Evolutionary conservation across 495 filamentous ascomycete species (phyloP).

Genomic region (Lichina pygmaea): DNA sequence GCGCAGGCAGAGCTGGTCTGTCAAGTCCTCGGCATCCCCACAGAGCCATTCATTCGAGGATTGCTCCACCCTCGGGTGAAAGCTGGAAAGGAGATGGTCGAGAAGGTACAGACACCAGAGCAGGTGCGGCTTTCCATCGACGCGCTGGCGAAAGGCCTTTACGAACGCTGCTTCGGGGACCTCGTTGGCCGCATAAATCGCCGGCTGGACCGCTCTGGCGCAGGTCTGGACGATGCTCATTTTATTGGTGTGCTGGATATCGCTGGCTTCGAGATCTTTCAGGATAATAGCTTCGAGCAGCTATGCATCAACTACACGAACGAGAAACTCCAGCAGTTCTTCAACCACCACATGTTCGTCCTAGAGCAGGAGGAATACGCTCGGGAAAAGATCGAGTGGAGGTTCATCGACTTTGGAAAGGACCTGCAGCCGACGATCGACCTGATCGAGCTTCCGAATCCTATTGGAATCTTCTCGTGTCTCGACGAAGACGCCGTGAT

Average conservation of each 20-base stretch:
- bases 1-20: conserved; percentile 52
- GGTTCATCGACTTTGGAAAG: conserved; percentile 96
- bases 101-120: conserved; percentile 90
- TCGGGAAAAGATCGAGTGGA: conserved; percentile 94
- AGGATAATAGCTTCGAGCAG: conserved; percentile 96
- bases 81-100: conserved; percentile 91
- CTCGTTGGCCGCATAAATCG: conserved; percentile 78
- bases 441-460: conserved; percentile 83
- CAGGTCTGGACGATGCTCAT: conserved; percentile 58
- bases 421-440: conserved; percentile 97
- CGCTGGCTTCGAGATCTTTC: conserved; percentile 97
- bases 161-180: conserved; percentile 84
- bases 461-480: conserved; percentile 96
- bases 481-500: conserved; percentile 96
- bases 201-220: conserved; percentile 57
- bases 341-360: conserved; percentile 99
- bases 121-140: conserved; percentile 79
- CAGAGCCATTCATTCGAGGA: conserved; percentile 65
- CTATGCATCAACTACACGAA: conserved; percentile 99
- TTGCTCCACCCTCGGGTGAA: conserved; percentile 81
- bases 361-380: conserved; percentile 98
- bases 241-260: conserved; percentile 99
- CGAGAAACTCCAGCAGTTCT: conserved; percentile 97
- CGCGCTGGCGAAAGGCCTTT: conserved; percentile 87
- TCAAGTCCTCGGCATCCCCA: conserved; percentile 53